Conservation (phyloP, 2,329 filamentous ascomycete species). For the Epichloe festucae region DNA sequence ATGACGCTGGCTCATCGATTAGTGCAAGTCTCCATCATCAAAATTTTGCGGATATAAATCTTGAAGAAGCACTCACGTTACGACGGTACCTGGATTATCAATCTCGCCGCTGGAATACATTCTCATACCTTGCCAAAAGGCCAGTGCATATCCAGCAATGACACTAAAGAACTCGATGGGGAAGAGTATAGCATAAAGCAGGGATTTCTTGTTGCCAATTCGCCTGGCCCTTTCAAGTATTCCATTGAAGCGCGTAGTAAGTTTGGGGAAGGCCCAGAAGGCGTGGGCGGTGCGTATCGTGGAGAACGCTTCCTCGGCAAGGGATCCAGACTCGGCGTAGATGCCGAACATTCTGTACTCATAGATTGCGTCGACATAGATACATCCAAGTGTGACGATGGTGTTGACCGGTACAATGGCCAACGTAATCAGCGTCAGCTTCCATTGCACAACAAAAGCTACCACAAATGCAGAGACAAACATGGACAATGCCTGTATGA, state of each 20-base stretch:
- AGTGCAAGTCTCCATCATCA: neutral
- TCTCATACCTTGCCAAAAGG: conserved; percentile 38
- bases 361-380: conserved; percentile 26
- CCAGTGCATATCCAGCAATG: conserved; percentile 32
- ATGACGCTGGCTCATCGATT: conserved; percentile 24
- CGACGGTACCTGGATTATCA: conserved; percentile 27
- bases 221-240: conserved; percentile 27
- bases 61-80: conserved; percentile 23
- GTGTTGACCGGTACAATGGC: conserved; percentile 32
- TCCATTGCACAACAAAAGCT: conserved; percentile 28
- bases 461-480: conserved; percentile 27
- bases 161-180: conserved; percentile 34
- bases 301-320: conserved; percentile 36
- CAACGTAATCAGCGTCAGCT: conserved; percentile 30
- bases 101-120: conserved; percentile 34
- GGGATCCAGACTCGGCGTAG: conserved; percentile 27
- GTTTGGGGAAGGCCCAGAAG: conserved; percentile 33
- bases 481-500: conserved; percentile 26
- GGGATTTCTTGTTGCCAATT: conserved; percentile 30
- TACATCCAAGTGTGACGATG: conserved; percentile 24
- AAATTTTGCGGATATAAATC: too few species aligned
- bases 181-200: conserved; percentile 30
- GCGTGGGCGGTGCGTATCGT: conserved; percentile 37
- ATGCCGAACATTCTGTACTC: conserved; percentile 31
- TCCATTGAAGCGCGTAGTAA: conserved; percentile 27